Evolutionary conservation across 495 filamentous ascomycete genomes (phyloP).

Genomic region (Penicilliopsis zonata): DNA sequence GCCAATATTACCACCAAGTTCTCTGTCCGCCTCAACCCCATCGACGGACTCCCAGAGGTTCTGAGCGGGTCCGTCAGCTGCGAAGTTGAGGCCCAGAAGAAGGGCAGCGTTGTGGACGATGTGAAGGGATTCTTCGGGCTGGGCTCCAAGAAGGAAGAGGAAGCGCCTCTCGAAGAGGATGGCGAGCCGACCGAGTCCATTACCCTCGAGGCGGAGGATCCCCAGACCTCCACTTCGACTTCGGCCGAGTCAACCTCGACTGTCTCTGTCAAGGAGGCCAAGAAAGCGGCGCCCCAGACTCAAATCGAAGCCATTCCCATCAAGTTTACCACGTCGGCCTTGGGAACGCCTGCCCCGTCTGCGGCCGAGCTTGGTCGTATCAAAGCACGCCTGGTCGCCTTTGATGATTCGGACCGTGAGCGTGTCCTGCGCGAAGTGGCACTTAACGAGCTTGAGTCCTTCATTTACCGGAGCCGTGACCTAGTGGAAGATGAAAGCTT

Average conservation of each 20-base stretch:
- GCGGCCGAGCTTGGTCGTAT: slow-evolving; percentile 50
- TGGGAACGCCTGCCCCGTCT: slow-evolving; percentile 46
- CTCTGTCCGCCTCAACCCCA: slow-evolving; percentile 53
- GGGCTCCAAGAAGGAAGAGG: slow-evolving; percentile 71
- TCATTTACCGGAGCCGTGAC: slow-evolving; percentile 82
- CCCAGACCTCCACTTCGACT: slow-evolving; percentile 32
- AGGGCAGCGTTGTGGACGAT: slow-evolving; percentile 72
- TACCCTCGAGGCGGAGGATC: slow-evolving; percentile 35
- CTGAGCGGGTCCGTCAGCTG: slow-evolving; percentile 69
- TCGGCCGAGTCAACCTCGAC: slow-evolving; percentile 31
- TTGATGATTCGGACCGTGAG: slow-evolving; percentile 70
- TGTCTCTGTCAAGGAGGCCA: slow-evolving; percentile 32
- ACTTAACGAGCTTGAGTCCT: slow-evolving; percentile 85
- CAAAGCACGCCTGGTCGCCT: slow-evolving; percentile 61
- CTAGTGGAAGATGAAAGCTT: slow-evolving; percentile 66
- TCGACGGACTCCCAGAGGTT: slow-evolving; percentile 77
- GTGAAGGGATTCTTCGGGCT: slow-evolving; percentile 94
- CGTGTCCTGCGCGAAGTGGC: slow-evolving; percentile 73
- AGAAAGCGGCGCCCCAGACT: slow-evolving; percentile 45
- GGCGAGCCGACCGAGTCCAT: slow-evolving; percentile 33
- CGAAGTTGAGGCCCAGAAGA: slow-evolving; percentile 63
- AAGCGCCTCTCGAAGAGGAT: slow-evolving; percentile 62
- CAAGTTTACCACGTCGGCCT: slow-evolving; percentile 44
- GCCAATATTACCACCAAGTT: slow-evolving; percentile 73
- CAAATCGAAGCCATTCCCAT: slow-evolving; percentile 60